These are phyloP conservation scores for Calonectria fujianensis DNA, from an alignment of 2,329 filamentous ascomycete species.

Conservation along the genomic window DNA sequence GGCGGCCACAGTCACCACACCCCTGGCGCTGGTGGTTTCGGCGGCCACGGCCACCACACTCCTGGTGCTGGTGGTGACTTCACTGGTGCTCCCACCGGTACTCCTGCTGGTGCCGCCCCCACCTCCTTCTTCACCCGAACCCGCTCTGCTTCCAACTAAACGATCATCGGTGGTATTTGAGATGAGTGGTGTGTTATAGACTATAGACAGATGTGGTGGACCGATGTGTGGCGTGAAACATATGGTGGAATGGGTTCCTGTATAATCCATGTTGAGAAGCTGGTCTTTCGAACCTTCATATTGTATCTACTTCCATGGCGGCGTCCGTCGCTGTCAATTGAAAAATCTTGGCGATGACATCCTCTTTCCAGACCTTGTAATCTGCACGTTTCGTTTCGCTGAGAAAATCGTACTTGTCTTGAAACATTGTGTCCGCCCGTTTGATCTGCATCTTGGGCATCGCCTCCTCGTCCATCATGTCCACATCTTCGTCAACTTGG, in stretches of 20 bases:
- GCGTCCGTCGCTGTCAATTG: slow-evolving; percentile 59
- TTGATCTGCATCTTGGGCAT: slow-evolving; percentile 64
- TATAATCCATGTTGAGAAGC: slow-evolving; percentile 53
- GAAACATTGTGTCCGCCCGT: slow-evolving; percentile 82
- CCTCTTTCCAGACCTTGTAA: slow-evolving; percentile 79
- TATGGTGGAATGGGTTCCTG: slow-evolving; percentile 44
- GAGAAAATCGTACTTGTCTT: slow-evolving; percentile 83
- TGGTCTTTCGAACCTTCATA: slow-evolving; percentile 51
- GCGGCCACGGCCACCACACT: slow-evolving; percentile 15
- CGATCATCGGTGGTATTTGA: slow-evolving; percentile 17
- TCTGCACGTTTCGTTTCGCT: slow-evolving; percentile 77
- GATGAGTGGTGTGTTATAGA: slow-evolving; percentile 20
- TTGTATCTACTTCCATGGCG: slow-evolving; percentile 61
- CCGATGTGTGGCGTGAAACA: slow-evolving; percentile 37
- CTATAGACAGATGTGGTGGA: slow-evolving; percentile 25
- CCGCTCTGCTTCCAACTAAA: slow-evolving; percentile 32
- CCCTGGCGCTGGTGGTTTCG: slow-evolving; percentile 16
- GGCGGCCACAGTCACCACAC: slow-evolving; percentile 15
- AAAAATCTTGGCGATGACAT: slow-evolving; percentile 74
- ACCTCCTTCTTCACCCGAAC: slow-evolving; percentile 42
- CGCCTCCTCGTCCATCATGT: slow-evolving; percentile 59
- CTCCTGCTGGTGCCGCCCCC: slow-evolving; percentile 10
- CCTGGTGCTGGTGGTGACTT: slow-evolving; percentile 21
- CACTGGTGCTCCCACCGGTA: slow-evolving; percentile 20
- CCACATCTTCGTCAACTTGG: slow-evolving; percentile 60